Percentiles rank a stretch among this genome's conserved stretches.
Evolutionary conservation across 305 asterid genomes (phyloP).

Genomic region (Fraxinus greggii): DNA sequence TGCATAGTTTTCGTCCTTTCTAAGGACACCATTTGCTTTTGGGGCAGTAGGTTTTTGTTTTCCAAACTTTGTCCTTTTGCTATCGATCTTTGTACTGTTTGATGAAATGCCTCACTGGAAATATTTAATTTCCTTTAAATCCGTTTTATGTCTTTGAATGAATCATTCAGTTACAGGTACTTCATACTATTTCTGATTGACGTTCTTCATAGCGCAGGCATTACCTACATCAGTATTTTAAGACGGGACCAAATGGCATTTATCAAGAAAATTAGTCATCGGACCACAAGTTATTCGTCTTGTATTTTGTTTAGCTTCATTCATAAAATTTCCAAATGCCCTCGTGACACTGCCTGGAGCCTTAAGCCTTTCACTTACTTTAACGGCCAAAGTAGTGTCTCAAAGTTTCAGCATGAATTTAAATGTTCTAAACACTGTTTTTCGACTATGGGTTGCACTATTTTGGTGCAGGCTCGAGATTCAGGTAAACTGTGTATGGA

Average conservation of each 20-base stretch:
- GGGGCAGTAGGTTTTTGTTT: background rate
- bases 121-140: background rate
- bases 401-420: constrained; percentile 15
- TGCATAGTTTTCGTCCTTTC: background rate
- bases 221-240: background rate
- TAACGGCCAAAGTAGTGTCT: constrained; percentile 13
- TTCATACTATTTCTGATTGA: background rate
- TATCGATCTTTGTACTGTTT: background rate
- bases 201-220: constrained; percentile 14
- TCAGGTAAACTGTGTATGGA: constrained; percentile 69
- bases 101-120: background rate
- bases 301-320: constrained; percentile 26
- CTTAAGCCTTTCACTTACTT: constrained; percentile 25
- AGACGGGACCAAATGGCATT: constrained; percentile 38
- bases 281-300: constrained; percentile 19
- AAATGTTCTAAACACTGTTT: constrained; percentile 32
- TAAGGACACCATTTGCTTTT: background rate
- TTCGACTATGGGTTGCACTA: constrained; percentile 54
- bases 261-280: constrained; percentile 35
- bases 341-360: constrained; percentile 23
- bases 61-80: background rate
- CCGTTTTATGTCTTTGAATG: background rate
- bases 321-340: constrained; percentile 27
- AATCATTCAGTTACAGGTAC: background rate
- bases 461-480: constrained; percentile 86